Conservation (phyloP, 192 early-diverging fungal species). For the Coemansia sp. region DNA sequence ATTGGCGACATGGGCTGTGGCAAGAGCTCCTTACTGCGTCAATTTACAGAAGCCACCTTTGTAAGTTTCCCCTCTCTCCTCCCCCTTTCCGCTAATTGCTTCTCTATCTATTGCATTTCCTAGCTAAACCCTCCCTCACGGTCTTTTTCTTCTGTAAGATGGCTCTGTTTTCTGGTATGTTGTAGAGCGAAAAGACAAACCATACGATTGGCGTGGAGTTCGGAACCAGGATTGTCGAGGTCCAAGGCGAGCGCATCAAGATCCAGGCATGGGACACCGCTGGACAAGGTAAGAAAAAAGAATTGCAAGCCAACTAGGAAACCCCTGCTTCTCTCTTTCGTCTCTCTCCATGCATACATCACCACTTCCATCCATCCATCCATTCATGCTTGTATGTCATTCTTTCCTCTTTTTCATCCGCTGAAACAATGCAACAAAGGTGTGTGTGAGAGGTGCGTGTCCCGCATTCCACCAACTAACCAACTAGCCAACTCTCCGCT, state of each 20-base stretch:
- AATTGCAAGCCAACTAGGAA: background rate
- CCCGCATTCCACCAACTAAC: no score
- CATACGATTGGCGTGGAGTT: conserved; percentile 84
- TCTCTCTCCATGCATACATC: no score
- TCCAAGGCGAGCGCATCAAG: conserved; percentile 67
- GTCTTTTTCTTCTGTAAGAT: background rate
- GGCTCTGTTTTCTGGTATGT: conserved; percentile 27
- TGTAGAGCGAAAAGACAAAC: conserved; percentile 61
- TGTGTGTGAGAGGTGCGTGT: no score
- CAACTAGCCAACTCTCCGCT: no score
- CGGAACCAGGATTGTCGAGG: conserved; percentile 68
- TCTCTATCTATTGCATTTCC: background rate
- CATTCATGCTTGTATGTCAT: no score
- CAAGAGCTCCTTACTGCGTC: conserved; percentile 57
- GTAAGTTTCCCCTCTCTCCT: conserved; percentile 26
- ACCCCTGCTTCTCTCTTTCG: background rate
- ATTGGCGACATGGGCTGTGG: conserved; percentile 61
- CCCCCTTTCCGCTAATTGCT: background rate
- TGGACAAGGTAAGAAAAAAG: conserved; percentile 57
- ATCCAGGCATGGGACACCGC: conserved; percentile 78
- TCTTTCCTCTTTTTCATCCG: background rate
- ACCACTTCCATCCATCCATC: no score
- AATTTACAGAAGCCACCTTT: conserved; percentile 55
- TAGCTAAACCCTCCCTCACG: background rate
- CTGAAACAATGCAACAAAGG: background rate